A percentile compares a stretch with the other conserved stretches of the same genome.
Evolutionary conservation across 306 rosid species (phyloP).

Genomic region (Vigna mungo): DNA sequence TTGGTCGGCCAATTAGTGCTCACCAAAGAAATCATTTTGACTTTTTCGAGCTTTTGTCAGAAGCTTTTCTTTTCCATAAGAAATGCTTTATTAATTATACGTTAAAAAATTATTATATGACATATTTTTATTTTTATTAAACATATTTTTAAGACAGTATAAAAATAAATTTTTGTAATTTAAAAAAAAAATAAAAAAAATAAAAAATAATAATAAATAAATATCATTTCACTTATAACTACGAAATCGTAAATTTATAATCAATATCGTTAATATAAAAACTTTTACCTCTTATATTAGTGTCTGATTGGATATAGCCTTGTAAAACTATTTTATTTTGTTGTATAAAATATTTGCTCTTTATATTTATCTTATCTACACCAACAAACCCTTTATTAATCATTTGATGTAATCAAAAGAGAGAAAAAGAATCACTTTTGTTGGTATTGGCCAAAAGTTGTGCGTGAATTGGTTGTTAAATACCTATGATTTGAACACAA

Average conservation of each 20-base stretch:
- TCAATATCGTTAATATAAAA: no score
- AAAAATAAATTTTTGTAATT: no score
- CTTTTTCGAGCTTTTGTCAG: slow-evolving; percentile 34
- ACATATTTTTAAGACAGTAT: no score
- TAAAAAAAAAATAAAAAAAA: no score
- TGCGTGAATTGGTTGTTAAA: slow-evolving; percentile 28
- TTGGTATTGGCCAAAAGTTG: slow-evolving; percentile 21
- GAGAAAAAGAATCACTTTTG: not conserved
- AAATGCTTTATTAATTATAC: not conserved
- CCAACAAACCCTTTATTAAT: slow-evolving; percentile 2
- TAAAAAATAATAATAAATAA: no score
- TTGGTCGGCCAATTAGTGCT: slow-evolving; percentile 44
- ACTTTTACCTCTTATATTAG: no score
- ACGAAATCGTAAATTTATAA: not conserved
- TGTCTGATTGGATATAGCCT: no score
- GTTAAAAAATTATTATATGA: no score
- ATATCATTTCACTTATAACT: not conserved
- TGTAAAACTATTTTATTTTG: no score
- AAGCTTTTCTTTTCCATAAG: not conserved
- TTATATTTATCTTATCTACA: not conserved
- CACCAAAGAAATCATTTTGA: slow-evolving; percentile 34
- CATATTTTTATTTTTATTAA: no score
- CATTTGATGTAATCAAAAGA: slow-evolving; percentile 1
- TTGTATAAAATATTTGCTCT: no score
- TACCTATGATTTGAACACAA: not conserved